A percentile compares a stretch with the other conserved stretches of the same genome.
These are phyloP conservation scores for Herpetomonas samuelpessoai DNA, from an alignment of 208 protist species.

Conservation along the genomic window DNA sequence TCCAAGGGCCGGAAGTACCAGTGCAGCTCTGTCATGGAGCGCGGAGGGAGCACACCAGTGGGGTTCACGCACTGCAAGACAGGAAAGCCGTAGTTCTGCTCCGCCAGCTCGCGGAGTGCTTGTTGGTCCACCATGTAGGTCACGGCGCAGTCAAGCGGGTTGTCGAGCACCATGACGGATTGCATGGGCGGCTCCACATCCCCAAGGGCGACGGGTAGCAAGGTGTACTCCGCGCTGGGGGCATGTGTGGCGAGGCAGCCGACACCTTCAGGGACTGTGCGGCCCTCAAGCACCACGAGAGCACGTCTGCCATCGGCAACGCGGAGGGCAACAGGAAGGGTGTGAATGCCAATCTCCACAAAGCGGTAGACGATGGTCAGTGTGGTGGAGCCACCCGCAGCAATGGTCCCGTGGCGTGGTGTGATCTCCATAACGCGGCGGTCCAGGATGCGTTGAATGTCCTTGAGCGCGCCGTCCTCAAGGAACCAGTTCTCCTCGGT, in stretches of 20 bases:
- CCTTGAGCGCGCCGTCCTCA: constrained; percentile 64
- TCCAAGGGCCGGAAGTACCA: constrained; percentile 92
- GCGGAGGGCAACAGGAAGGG: constrained; percentile 76
- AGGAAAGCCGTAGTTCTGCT: constrained; percentile 79
- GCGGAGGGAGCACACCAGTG: constrained; percentile 58
- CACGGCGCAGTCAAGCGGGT: constrained; percentile 52
- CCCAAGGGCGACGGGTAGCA: constrained; percentile 87
- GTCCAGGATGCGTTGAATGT: constrained; percentile 75
- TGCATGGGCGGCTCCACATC: constrained; percentile 87
- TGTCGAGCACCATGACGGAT: constrained; percentile 56
- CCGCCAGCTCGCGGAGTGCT: constrained; percentile 38
- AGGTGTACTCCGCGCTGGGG: constrained; percentile 38
- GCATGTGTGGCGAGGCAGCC: constrained; percentile 64
- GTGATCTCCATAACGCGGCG: constrained; percentile 54
- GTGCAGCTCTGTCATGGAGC: constrained; percentile 38
- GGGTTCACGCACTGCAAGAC: constrained; percentile 89
- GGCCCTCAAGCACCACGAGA: constrained; percentile 80
- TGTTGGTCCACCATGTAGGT: constrained; percentile 65
- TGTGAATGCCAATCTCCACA: constrained; percentile 59
- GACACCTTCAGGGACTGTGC: constrained; percentile 64
- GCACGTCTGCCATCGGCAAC: constrained; percentile 67
- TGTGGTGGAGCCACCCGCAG: constrained; percentile 42
- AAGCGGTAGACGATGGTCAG: constrained; percentile 76
- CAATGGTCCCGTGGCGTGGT: constrained; percentile 57
- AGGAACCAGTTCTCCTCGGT: constrained; percentile 84